Evolutionary conservation across 164 flowering plant genomes (phyloP).

Genomic region (Pachysandra terminalis): DNA sequence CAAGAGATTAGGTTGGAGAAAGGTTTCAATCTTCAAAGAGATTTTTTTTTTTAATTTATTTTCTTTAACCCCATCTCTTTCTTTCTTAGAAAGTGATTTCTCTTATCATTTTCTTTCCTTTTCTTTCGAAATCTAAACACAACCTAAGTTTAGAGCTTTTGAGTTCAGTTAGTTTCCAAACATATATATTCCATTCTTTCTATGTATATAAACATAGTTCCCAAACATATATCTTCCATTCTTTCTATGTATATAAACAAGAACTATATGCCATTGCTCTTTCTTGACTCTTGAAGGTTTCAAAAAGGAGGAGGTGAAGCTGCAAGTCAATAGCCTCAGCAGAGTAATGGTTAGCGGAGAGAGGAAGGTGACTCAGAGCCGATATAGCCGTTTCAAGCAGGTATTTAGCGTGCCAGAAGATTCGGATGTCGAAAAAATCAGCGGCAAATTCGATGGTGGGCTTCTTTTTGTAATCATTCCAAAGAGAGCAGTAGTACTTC

Average conservation of each 20-base stretch:
- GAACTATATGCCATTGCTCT: background rate
- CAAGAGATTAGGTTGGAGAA: no score
- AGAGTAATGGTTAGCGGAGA: slow-evolving; percentile 26
- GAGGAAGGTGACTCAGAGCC: slow-evolving; percentile 15
- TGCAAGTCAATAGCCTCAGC: slow-evolving; percentile 24
- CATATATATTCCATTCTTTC: no score
- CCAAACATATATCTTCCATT: background rate
- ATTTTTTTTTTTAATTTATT: no score
- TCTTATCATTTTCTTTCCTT: no score
- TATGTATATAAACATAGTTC: no score
- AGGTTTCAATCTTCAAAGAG: no score
- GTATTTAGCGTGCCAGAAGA: slow-evolving; percentile 32
- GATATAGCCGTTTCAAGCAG: slow-evolving; percentile 22
- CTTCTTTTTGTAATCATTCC: slow-evolving; percentile 48
- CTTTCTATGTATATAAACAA: no score
- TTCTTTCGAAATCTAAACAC: no score
- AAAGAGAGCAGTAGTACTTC: slow-evolving; percentile 24
- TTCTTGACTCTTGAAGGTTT: slow-evolving; percentile 20
- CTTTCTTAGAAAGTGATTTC: no score
- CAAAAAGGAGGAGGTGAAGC: slow-evolving; percentile 31
- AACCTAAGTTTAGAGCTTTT: no score
- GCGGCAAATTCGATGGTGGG: slow-evolving; percentile 37
- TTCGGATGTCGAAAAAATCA: slow-evolving; percentile 29
- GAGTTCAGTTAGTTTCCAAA: background rate
- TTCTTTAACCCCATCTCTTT: no score